Conservation (phyloP, 331 rosid species). For the Dryas integrifolia region DNA sequence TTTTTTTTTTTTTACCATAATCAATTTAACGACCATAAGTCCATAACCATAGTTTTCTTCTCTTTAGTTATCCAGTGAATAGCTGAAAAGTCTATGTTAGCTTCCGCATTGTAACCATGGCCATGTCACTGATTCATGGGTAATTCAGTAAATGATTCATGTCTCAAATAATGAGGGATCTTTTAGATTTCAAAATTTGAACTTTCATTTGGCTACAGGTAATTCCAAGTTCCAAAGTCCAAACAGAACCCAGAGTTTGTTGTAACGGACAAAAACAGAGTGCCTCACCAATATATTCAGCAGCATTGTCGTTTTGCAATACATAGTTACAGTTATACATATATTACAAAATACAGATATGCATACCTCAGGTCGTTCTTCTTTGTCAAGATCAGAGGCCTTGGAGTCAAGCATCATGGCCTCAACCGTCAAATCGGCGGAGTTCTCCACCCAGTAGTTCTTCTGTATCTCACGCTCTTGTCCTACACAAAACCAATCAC, state of each 20-base stretch:
- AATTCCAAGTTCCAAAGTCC: background rate
- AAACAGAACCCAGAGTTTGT: background rate
- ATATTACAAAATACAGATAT: background rate
- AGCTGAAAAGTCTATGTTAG: background rate
- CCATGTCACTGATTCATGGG: background rate
- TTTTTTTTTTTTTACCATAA: background rate
- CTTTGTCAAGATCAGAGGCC: slow-evolving; percentile 88
- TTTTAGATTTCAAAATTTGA: background rate
- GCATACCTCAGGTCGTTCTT: slow-evolving; percentile 87
- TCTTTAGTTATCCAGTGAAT: background rate
- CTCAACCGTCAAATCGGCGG: slow-evolving; percentile 68
- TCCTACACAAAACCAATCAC: slow-evolving; percentile 15
- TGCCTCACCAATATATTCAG: background rate
- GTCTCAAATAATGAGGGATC: background rate
- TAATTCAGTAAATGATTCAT: background rate
- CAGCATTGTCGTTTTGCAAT: background rate
- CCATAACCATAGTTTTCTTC: background rate
- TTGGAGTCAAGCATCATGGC: slow-evolving; percentile 96
- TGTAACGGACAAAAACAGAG: background rate
- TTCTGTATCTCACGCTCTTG: slow-evolving; percentile 74
- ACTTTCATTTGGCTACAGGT: background rate
- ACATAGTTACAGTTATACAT: background rate
- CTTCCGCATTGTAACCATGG: background rate
- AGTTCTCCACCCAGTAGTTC: slow-evolving; percentile 73
- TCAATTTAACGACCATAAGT: background rate